Evolutionary conservation across 495 filamentous ascomycete genomes (phyloP), one percentile per base, ranked within the genome.

Genomic region (Penicillium bovifimosum): DNA sequence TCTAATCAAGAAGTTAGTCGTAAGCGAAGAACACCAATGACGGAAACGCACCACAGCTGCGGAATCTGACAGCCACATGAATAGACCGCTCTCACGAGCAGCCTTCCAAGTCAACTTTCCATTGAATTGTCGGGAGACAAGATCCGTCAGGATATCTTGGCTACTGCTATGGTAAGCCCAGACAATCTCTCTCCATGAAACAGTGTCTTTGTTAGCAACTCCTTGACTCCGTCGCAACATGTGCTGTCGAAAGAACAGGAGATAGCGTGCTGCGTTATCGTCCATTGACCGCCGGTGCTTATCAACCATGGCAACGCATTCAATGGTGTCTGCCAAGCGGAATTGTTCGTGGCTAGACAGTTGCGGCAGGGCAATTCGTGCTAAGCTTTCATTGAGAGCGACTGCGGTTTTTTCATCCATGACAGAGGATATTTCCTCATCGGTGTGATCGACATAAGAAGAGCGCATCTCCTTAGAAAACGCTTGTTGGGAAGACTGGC

Each of bases 131-230:
- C 79, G 73, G 7, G 84, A 86, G n/a, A 96, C 86, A 53, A 96
- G 81, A 65, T 96, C 91, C 1, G 89, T 71, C 7, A 99, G 74
- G 36, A 97, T 93, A 64, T 97, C 95, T 67, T 99, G 93, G 49
- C 88, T 96, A 11, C 71, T 78, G 55, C 90, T 95, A 67, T 96
- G 90, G 58, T 86, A 92, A 17, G 92, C 95, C 91, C 92, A 97
- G 41, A 86, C 85, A 51, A 96, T 92, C 61, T 96, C 92, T 66
- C 95, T 77, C 89, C 91, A 99, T 5, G 87, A 86, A 56, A 96
- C 82, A 16, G 81, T 76, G 6, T 83, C 80, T 63, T 82, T 83
- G 56, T 79, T 80, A 7, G 80, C 65, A 14, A 76, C 61, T n/a
- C 72, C 73, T 60, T 83, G 78, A 26, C 77, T 75, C 67, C 79